A percentile compares a stretch with the other conserved stretches of the same genome.
These are phyloP conservation scores for Zizania latifolia DNA, from an alignment of 176 grass and related monocot species.

Conservation along the genomic window DNA sequence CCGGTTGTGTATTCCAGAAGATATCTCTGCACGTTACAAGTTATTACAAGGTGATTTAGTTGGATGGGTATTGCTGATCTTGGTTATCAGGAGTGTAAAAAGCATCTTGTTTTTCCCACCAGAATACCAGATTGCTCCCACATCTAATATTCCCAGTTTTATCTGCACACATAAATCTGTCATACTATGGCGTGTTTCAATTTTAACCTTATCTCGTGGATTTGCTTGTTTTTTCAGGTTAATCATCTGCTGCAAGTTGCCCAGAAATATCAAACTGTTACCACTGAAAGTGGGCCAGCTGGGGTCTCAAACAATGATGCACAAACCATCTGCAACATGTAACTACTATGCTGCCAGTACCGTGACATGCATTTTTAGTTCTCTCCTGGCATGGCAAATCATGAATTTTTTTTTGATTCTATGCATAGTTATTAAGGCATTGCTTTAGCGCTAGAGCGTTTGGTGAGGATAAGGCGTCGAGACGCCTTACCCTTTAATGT, in stretches of 20 bases:
- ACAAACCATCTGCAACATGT: constrained; percentile 81
- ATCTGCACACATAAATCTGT: background rate
- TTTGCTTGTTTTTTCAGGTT: constrained; percentile 51
- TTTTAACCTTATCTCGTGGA: background rate
- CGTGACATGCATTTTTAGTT: background rate
- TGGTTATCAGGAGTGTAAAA: background rate
- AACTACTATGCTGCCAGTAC: background rate
- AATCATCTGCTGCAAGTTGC: constrained; percentile 77
- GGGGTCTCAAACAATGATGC: constrained; percentile 57
- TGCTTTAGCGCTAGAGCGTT: too few relatives aligned
- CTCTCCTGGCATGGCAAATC: background rate
- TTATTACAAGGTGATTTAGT: background rate
- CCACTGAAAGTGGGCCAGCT: constrained; percentile 50
- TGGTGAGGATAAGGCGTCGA: too few relatives aligned
- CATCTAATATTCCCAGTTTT: background rate
- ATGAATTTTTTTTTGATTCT: background rate
- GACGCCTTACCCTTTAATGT: too few relatives aligned
- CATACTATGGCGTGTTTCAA: background rate
- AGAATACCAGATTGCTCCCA: background rate
- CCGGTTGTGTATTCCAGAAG: too few relatives aligned
- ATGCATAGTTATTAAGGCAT: too few relatives aligned
- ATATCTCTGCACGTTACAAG: too few relatives aligned
- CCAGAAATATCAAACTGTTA: constrained; percentile 77
- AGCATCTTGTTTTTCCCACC: background rate
- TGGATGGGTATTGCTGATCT: background rate